phyloP scores from a whole-genome alignment of 257 asterid genomes.

The Solanum acaule region DNA sequence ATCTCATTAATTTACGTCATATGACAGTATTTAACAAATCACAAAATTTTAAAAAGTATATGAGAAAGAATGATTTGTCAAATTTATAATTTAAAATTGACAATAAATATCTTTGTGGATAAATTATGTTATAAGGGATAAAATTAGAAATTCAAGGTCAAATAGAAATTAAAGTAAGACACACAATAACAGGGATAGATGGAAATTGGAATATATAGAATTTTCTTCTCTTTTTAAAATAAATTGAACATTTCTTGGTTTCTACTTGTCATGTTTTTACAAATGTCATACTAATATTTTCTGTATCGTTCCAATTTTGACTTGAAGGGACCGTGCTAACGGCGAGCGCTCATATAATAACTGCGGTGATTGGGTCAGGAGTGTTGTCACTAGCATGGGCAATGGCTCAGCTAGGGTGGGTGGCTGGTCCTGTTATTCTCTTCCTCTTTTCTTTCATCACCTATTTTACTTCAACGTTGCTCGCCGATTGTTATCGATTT shows the following conservation, averaged over 20 bases:
- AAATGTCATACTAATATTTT: neutral
- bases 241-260: neutral
- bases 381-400: constrained; percentile 18
- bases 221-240: neutral
- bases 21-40: neutral
- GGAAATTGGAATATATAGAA: neutral
- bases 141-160: neutral
- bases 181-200: neutral
- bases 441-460: constrained; percentile 8
- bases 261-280: neutral
- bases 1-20: neutral
- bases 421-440: constrained; percentile 13
- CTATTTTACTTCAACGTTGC: constrained; percentile 9
- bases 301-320: neutral
- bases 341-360: constrained; percentile 13
- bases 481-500: constrained; percentile 11
- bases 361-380: constrained; percentile 19
- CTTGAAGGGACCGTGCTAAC: constrained; percentile 4
- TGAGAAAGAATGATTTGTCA: neutral
- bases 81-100: neutral
- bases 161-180: neutral
- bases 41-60: accelerated
- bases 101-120: neutral
- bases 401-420: constrained; percentile 20
- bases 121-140: neutral